Evolutionary conservation across 129 eudicot species (phyloP).

Genomic region (Rutidosis leptorrhynchoides): DNA sequence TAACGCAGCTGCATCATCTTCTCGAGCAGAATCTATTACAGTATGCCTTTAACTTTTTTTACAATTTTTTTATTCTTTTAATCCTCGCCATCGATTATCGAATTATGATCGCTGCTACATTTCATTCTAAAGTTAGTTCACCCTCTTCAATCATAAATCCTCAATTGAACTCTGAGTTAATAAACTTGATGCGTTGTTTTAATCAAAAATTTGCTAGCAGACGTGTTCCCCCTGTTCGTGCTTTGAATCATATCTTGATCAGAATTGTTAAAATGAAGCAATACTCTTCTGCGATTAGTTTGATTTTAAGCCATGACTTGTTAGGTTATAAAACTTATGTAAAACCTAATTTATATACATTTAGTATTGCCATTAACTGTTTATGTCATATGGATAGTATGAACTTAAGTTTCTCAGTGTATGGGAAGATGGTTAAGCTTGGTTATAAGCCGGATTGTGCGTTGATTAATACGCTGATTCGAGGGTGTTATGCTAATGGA

Average conservation of each 20-base stretch:
- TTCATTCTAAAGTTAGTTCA: not conserved
- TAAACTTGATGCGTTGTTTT: constrained; percentile 3
- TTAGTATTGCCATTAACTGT: constrained; percentile 33
- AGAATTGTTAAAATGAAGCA: constrained; percentile 29
- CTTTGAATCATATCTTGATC: constrained; percentile 20
- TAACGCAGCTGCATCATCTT: not conserved
- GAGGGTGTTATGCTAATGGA: constrained; percentile 33
- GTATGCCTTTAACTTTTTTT: not conserved
- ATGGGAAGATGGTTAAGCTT: constrained; percentile 29
- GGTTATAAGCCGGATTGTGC: constrained; percentile 32
- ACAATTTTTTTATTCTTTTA: not conserved
- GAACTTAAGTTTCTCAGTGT: constrained; percentile 32
- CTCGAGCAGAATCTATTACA: not conserved
- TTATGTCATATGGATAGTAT: constrained; percentile 27
- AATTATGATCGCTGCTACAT: not conserved
- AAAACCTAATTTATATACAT: constrained; percentile 28
- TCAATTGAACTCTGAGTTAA: constrained; percentile 18
- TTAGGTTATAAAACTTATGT: constrained; percentile 9
- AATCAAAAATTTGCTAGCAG: constrained; percentile 19
- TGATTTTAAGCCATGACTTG: constrained; percentile 20
- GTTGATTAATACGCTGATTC: constrained; percentile 22
- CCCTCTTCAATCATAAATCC: not conserved
- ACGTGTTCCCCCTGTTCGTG: constrained; percentile 18
- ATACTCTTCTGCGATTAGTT: constrained; percentile 23
- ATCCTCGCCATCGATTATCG: too few relatives aligned